A percentile compares a stretch with the other conserved stretches of the same genome.
These are phyloP conservation scores for Spathaspora arborariae DNA, from an alignment of 805 yeast species.

Conservation along the genomic window DNA sequence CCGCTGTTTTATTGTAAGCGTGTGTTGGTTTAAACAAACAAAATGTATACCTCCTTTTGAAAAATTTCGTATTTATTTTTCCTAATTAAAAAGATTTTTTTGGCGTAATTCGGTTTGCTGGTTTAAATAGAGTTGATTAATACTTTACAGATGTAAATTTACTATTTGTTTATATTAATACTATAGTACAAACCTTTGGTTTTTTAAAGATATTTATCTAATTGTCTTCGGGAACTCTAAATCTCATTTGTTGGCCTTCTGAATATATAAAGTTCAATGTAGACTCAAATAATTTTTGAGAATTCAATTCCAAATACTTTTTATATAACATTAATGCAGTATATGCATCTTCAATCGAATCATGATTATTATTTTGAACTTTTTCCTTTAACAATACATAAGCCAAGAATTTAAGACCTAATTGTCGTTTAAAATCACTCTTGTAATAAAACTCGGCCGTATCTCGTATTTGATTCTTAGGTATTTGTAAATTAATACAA, in stretches of 20 bases:
- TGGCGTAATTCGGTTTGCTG: neutral
- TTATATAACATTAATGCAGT: constrained; percentile 79
- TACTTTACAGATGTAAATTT: neutral
- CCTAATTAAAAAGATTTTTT: neutral
- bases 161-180: neutral
- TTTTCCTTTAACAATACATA: constrained; percentile 69
- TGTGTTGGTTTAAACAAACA: neutral
- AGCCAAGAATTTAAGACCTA: constrained; percentile 83
- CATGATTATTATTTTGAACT: constrained; percentile 93
- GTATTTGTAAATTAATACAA: constrained; percentile 88
- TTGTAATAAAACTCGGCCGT: constrained; percentile 78
- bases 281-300: constrained; percentile 55
- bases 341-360: constrained; percentile 92
- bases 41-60: neutral
- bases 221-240: constrained; percentile 42
- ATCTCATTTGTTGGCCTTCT: constrained; percentile 60
- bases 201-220: neutral
- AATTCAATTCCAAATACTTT: constrained; percentile 61
- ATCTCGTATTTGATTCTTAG: constrained; percentile 80
- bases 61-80: neutral
- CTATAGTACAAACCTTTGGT: neutral
- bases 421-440: constrained; percentile 67
- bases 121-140: neutral
- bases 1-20: constrained; percentile 33
- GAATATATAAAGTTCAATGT: constrained; percentile 64